Conservation (phyloP, 2,329 filamentous ascomycete species). For the Fusarium sp. region DNA sequence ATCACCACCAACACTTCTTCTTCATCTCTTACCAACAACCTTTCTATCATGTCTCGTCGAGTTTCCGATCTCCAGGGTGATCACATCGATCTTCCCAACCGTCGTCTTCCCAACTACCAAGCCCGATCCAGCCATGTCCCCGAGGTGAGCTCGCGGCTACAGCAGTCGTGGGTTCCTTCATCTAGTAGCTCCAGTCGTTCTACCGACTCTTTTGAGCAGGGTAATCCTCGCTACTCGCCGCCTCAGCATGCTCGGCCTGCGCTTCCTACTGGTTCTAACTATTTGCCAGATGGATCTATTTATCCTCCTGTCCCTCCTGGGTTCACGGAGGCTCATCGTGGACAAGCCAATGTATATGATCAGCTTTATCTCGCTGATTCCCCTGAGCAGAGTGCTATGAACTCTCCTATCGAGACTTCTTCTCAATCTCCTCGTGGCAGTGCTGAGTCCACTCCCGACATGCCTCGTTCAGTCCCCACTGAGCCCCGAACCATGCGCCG, state of each 20-base stretch:
- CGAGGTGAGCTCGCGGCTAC: neutral
- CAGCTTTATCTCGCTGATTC: no score
- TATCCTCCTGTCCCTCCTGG: conserved; percentile 12
- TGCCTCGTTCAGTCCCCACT: neutral
- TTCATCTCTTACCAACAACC: neutral
- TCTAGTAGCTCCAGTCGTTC: neutral
- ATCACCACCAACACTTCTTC: neutral
- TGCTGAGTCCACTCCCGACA: neutral
- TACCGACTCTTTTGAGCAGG: neutral
- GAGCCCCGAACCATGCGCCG: no score
- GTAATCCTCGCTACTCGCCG: neutral
- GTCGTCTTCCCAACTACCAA: neutral
- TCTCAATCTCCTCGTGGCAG: neutral
- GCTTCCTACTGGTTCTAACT: neutral
- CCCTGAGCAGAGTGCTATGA: neutral
- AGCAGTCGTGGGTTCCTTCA: neutral
- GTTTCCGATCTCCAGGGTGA: neutral
- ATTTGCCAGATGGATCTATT: neutral
- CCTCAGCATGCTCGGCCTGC: neutral
- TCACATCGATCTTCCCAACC: neutral
- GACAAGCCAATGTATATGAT: neutral
- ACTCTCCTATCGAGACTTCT: neutral
- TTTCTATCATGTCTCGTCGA: conserved; percentile 5
- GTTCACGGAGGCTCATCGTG: conserved; percentile 15
- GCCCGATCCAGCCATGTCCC: neutral